Percentiles rank a stretch among this genome's conserved stretches.
These are phyloP conservation scores for Aspergillus terreus DNA, from an alignment of 2,329 filamentous ascomycete genomes.

Conservation along the genomic window DNA sequence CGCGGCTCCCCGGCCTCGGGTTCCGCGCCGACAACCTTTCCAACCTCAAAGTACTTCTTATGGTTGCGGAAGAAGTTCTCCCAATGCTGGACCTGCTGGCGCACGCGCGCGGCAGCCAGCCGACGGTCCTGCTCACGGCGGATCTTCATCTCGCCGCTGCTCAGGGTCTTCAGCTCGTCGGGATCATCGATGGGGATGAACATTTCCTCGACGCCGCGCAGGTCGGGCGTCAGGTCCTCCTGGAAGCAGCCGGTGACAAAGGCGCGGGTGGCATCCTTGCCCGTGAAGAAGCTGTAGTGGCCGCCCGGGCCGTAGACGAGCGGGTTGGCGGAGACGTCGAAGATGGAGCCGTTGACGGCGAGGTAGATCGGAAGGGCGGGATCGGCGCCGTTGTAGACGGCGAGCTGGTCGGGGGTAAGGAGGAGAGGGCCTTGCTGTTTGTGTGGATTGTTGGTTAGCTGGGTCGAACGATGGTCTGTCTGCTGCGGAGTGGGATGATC, in stretches of 20 bases:
- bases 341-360: constrained; percentile 69
- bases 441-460: not conserved
- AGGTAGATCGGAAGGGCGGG: constrained; percentile 77
- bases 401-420: constrained; percentile 72
- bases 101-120: constrained; percentile 62
- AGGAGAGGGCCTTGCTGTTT: constrained; percentile 55
- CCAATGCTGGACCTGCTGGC: constrained; percentile 73
- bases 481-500: not conserved
- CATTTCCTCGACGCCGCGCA: constrained; percentile 84
- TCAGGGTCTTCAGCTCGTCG: constrained; percentile 24
- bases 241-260: constrained; percentile 93
- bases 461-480: too few relatives aligned
- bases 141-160: constrained; percentile 44
- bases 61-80: constrained; percentile 74
- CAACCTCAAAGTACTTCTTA: constrained; percentile 77
- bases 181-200: constrained; percentile 67
- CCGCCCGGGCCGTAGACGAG: constrained; percentile 74
- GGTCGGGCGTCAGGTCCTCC: constrained; percentile 77
- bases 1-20: constrained; percentile 48
- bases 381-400: constrained; percentile 73
- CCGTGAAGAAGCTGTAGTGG: constrained; percentile 81
- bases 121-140: constrained; percentile 61
- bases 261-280: constrained; percentile 77
- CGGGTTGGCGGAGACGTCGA: constrained; percentile 58
- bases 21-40: constrained; percentile 58